A percentile compares a stretch with the other conserved stretches of the same genome.
phyloP scores from a whole-genome alignment of 805 yeast species.

The Wickerhamiella spandovensis region DNA sequence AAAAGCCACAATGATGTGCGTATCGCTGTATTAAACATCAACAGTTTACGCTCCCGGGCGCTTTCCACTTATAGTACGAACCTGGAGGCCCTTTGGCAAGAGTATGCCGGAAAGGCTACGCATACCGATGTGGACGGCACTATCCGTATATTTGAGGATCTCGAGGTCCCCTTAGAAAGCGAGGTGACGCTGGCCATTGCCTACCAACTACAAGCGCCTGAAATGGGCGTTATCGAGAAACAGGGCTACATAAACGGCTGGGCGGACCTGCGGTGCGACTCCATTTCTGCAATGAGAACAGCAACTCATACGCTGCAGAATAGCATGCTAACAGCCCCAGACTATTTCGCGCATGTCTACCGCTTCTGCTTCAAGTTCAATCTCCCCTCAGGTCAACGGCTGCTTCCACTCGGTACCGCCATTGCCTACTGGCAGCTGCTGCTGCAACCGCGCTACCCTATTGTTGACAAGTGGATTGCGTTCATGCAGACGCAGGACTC shows the following conservation, averaged over 20 bases:
- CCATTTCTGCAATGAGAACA: constrained; percentile 36
- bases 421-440: constrained; percentile 67
- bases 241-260: constrained; percentile 45
- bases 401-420: constrained; percentile 47
- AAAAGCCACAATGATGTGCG: not conserved
- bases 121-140: constrained; percentile 70
- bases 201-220: constrained; percentile 50
- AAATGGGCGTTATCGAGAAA: constrained; percentile 46
- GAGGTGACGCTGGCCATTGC: constrained; percentile 56
- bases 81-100: not conserved
- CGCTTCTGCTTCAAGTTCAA: constrained; percentile 56
- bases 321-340: constrained; percentile 26
- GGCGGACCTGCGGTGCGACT: constrained; percentile 28
- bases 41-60: too few relatives aligned
- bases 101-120: not conserved
- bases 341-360: constrained; percentile 47
- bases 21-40: too few relatives aligned
- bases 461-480: constrained; percentile 37
- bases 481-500: constrained; percentile 32
- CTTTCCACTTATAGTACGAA: not conserved
- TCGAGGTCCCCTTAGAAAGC: constrained; percentile 65
- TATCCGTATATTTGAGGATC: constrained; percentile 46
- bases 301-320: constrained; percentile 24
- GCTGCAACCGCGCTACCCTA: constrained; percentile 30
- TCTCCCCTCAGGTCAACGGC: constrained; percentile 44